Base-by-base conservation (phyloP, 2,329 filamentous ascomycete species). In the Microdochium nivale region DNA sequence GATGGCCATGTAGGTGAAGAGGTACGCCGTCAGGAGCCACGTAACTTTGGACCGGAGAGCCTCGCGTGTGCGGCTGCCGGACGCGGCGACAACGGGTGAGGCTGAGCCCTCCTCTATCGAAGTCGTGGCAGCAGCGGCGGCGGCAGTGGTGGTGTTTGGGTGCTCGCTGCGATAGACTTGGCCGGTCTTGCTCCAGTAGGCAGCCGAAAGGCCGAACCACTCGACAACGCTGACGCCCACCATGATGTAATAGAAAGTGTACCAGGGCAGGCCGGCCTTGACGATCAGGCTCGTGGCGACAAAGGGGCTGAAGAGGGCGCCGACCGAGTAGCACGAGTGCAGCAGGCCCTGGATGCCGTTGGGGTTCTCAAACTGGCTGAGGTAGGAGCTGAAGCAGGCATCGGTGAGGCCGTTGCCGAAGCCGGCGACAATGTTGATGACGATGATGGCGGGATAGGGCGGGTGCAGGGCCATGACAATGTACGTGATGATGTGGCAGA, bases 1-100 rank as follows among this genome's bases (percentile, higher is more conserved):
- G 5, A 81, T 77, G 3, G 90, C 90, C 1, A 92, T 84, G 60
- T 95, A 95, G 9, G 82, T 81, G 3, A 95, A 76, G 14, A 95
- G 70, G 64, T 95, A 95, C 1, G 86, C 54, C 2, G 88, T 78
- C 44, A 82, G 74, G n/a, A 89, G 71, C 86, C 87, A 91, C 2
- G 86, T 86, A 3, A 87, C 74, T 51, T 72, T 75, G 40, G 40
- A 44, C 16, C 19, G 10, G n/a, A 44, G 9, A 7, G 40, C 40
- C 40, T 44, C 40, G 13, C 40, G 40, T 5, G 40, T 44, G 13
- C 40, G 40, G 40, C 40, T 44, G 49, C 73, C 62, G 5, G 63
- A 61, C 19, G 84, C 65, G 13, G 72, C 71, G 10, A 62, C 65
- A 2, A 69, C 59, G n/a, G n/a, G n/a, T 1, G 70, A 75, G 57